Percentiles rank a stretch among this genome's conserved stretches.
Conservation (phyloP, 805 yeast species). For the Kregervanrija pseudodelftensis region DNA sequence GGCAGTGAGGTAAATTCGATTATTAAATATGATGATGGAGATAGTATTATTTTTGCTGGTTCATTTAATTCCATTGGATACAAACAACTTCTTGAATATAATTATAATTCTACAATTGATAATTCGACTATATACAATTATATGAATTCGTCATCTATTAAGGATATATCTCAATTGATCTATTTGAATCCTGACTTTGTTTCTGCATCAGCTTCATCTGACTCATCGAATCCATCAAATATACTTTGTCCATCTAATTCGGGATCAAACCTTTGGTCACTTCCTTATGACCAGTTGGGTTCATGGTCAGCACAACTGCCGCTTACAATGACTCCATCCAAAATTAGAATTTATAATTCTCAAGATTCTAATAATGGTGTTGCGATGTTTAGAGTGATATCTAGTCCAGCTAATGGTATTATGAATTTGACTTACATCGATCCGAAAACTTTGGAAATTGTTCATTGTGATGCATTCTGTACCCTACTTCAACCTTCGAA, state of each 20-base stretch:
- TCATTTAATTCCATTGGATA: conserved; percentile 56
- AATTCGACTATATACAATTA: not conserved
- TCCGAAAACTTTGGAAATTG: conserved; percentile 51
- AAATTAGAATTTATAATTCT: conserved; percentile 66
- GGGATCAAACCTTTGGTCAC: conserved; percentile 42
- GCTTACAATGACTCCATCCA: conserved; percentile 53
- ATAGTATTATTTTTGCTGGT: conserved; percentile 75
- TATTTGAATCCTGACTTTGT: conserved; percentile 4
- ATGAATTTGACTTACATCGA: conserved; percentile 87
- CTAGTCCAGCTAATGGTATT: conserved; percentile 77
- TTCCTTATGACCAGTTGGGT: conserved; percentile 43
- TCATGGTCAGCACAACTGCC: conserved; percentile 61
- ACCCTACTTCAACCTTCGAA: conserved; percentile 47
- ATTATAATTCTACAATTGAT: conserved; percentile 17
- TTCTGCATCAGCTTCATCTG: conserved; percentile 18
- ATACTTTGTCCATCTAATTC: conserved; percentile 51
- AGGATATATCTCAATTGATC: conserved; percentile 36
- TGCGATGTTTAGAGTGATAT: conserved; percentile 61
- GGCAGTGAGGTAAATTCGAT: conserved; percentile 59
- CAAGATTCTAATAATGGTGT: conserved; percentile 36
- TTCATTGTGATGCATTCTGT: conserved; percentile 83
- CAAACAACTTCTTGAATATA: conserved; percentile 31
- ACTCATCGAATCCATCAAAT: conserved; percentile 23
- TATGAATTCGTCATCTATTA: conserved; percentile 15
- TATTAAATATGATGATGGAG: conserved; percentile 33